Conservation (phyloP, 2,329 filamentous ascomycete genomes). For the Fusarium foetens region DNA sequence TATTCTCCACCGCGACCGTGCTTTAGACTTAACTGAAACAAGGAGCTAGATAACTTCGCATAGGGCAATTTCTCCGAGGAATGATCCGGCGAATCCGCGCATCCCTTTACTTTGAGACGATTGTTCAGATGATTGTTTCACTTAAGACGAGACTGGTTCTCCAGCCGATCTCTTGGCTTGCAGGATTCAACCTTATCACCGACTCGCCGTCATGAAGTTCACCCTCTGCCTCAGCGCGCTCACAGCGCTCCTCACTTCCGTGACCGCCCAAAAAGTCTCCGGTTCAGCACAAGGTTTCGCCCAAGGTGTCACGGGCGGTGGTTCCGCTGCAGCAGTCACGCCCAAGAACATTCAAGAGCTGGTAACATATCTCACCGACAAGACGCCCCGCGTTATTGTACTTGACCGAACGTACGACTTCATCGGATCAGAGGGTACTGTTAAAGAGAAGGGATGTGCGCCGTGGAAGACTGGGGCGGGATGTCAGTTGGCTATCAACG, state of each 20-base stretch:
- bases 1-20: neutral
- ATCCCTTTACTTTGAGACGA: neutral
- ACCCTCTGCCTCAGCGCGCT: neutral
- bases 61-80: neutral
- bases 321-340: conserved; percentile 18
- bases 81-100: neutral
- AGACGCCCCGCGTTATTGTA: conserved; percentile 50
- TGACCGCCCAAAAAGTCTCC: neutral
- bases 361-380: conserved; percentile 29
- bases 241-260: neutral
- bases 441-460: conserved; percentile 29
- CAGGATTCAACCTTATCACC: neutral
- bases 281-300: conserved; percentile 32
- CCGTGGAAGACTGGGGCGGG: conserved; percentile 30
- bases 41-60: neutral
- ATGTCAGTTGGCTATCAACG: conserved; percentile 36
- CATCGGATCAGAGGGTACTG: conserved; percentile 40
- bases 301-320: conserved; percentile 24
- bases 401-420: conserved; percentile 48
- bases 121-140: no score
- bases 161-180: neutral
- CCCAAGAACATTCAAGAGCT: conserved; percentile 29
- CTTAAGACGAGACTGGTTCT: accelerated
- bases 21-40: neutral
- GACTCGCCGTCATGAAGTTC: neutral